Base-by-base conservation (phyloP, 441 rosid species). In the Macaranga tanarius region DNA sequence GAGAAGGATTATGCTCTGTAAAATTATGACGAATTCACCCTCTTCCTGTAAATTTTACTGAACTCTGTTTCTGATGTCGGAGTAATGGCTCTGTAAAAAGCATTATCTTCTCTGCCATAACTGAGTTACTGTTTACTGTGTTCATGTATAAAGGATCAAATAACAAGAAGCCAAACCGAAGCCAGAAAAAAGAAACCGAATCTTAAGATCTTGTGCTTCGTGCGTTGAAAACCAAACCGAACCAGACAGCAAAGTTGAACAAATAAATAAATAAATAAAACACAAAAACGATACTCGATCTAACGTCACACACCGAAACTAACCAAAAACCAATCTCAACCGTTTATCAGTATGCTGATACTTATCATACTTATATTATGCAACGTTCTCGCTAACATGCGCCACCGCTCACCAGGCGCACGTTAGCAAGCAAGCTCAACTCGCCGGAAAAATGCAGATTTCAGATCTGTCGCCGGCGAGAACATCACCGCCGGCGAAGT, bases 171-270 rank as follows among this genome's bases (percentile, higher is more conserved):
- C 62, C 42, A 64, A 67, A 34, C 38, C 22, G 13, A 47, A 20
- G n/a, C 66, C 40, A 48, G 47, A 13, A 55, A 31, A 16, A 62
- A 74, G 42, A 47, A 16, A 68, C 54, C 58, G 80, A 86, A 84
- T 79, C 86, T 81, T 79, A 65, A 70, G 82, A 76, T 79, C 85
- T 80, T 54, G 84, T 79, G 84, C 54, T 80, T 63, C 62, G 84
- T 67, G 90, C 83, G 15, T 44, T 31, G 15, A 22, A 25, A 69
- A 56, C 22, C 11, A 34, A 52, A 52, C 31, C 4, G 40, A 38
- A 55, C 40, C n/a, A 23, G 11, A 31, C 38, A 31, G 5, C 5
- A 31, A 31, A 31, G 38, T 31, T 31, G 38, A 31, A 31, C 38
- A 31, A 31, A 31, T 2, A 31, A 56, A 62, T 2, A 71, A 54